Conservation (phyloP, 2,329 filamentous ascomycete genomes). For the Aspergillus ruber region DNA sequence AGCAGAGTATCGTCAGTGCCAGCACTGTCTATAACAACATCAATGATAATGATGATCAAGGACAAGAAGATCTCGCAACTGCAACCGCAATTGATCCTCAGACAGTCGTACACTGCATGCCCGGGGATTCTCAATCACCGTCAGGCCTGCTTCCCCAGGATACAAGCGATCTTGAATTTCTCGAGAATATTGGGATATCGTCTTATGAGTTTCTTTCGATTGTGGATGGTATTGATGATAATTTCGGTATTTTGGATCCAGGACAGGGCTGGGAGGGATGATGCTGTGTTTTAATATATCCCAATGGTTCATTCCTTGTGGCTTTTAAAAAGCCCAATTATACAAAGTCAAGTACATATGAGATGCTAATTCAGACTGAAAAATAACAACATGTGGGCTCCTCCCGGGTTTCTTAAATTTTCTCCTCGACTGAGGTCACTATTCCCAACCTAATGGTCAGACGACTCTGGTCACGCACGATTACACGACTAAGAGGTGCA, state of each 20-base stretch:
- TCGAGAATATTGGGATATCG: conserved; percentile 32
- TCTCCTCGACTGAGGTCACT: too few relatives aligned
- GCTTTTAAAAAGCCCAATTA: too few relatives aligned
- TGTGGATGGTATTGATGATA: conserved; percentile 27
- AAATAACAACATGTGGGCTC: too few relatives aligned
- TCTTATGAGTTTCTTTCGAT: conserved; percentile 33
- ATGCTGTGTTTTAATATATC: too few relatives aligned
- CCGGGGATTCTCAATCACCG: neutral
- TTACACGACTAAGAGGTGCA: too few relatives aligned
- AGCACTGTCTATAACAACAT: too few relatives aligned
- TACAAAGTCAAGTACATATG: too few relatives aligned
- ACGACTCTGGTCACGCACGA: too few relatives aligned
- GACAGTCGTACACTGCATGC: neutral
- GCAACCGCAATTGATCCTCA: neutral
- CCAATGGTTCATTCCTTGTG: too few relatives aligned
- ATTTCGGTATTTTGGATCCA: conserved; percentile 1
- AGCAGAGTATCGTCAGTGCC: neutral
- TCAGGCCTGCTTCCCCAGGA: conserved; percentile 2
- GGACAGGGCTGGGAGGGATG: neutral
- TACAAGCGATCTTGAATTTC: conserved; percentile 21
- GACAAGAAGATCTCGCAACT: neutral
- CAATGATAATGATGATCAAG: neutral
- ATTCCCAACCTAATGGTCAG: too few relatives aligned
- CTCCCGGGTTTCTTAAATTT: too few relatives aligned
- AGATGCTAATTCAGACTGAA: too few relatives aligned